These are phyloP conservation scores for Mortierella claussenii DNA, from an alignment of 192 early-diverging fungal species.

Conservation along the genomic window DNA sequence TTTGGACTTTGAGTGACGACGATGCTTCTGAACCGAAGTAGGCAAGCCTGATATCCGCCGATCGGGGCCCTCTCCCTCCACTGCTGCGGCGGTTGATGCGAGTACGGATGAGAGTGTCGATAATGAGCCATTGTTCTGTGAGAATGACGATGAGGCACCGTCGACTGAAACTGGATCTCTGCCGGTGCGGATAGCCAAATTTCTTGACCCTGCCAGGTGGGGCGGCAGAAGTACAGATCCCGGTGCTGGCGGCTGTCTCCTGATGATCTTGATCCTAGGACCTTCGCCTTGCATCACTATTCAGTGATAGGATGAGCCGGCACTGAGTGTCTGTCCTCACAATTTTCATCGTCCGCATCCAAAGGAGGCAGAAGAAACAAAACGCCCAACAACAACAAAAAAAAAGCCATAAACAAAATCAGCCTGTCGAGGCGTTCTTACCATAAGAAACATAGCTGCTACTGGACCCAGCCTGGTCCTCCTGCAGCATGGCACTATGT, in stretches of 20 bases:
- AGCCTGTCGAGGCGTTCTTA: too few relatives aligned
- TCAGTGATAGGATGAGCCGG: not conserved
- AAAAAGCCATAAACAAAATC: not conserved
- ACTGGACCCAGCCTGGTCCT: slow-evolving; percentile 9
- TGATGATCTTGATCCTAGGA: slow-evolving; percentile 19
- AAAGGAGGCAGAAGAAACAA: not conserved
- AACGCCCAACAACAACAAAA: too few relatives aligned
- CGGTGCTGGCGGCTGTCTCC: not conserved
- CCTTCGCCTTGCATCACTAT: slow-evolving; percentile 10
- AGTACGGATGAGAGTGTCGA: not conserved
- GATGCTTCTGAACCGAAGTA: slow-evolving; percentile 5
- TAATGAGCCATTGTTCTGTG: too few relatives aligned
- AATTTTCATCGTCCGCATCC: too few relatives aligned
- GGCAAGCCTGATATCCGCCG: not conserved
- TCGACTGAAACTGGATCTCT: not conserved
- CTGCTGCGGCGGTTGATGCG: not conserved
- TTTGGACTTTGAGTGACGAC: slow-evolving; percentile 26
- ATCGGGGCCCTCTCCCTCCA: not conserved
- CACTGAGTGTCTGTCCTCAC: not conserved
- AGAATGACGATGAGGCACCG: not conserved
- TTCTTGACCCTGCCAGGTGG: slow-evolving; percentile 36
- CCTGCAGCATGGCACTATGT: slow-evolving; percentile 30
- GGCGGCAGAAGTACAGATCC: slow-evolving; percentile 11
- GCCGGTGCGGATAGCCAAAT: slow-evolving; percentile 32
- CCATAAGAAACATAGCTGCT: slow-evolving; percentile 8